These are phyloP conservation scores for Colletotrichum tofieldiae DNA, from an alignment of 2,329 filamentous ascomycete species.

Conservation along the genomic window DNA sequence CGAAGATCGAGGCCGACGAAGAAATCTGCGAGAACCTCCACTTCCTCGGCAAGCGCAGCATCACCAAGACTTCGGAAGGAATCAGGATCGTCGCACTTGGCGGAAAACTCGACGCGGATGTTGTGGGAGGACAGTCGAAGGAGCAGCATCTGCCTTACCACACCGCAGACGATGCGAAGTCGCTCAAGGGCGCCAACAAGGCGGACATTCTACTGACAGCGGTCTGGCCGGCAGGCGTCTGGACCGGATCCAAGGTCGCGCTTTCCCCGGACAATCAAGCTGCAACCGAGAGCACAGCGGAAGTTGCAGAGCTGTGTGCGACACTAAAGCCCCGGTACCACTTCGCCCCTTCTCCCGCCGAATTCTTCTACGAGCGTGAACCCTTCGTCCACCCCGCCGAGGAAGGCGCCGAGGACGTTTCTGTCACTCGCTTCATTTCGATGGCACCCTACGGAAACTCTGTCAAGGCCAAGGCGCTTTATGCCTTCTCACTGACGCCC, in stretches of 20 bases:
- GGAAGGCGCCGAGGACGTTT: slow-evolving; percentile 64
- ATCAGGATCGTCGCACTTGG: slow-evolving; percentile 90
- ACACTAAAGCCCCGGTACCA: slow-evolving; percentile 93
- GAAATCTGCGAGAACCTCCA: slow-evolving; percentile 92
- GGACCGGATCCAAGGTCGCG: slow-evolving; percentile 75
- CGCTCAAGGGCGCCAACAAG: slow-evolving; percentile 81
- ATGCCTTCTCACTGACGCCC: slow-evolving; percentile 82
- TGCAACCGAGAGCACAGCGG: slow-evolving; percentile 70
- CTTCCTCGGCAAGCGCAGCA: slow-evolving; percentile 88
- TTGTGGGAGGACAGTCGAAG: slow-evolving; percentile 75
- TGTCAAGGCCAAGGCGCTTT: slow-evolving; percentile 84
- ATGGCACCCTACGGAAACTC: slow-evolving; percentile 84
- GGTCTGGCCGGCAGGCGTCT: slow-evolving; percentile 86
- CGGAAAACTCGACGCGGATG: slow-evolving; percentile 76
- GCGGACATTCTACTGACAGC: slow-evolving; percentile 91
- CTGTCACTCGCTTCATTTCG: slow-evolving; percentile 91
- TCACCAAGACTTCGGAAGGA: slow-evolving; percentile 91
- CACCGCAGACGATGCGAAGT: slow-evolving; percentile 81
- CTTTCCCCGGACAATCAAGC: slow-evolving; percentile 68
- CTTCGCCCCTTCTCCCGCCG: slow-evolving; percentile 77
- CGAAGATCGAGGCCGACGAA: slow-evolving; percentile 81
- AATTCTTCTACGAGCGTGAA: slow-evolving; percentile 90
- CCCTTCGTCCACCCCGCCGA: slow-evolving; percentile 83
- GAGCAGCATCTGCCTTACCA: slow-evolving; percentile 86
- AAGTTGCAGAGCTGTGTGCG: slow-evolving; percentile 84